phyloP scores from a whole-genome alignment of 1,284 basidiomycete genomes.

The Melampsora americana region DNA sequence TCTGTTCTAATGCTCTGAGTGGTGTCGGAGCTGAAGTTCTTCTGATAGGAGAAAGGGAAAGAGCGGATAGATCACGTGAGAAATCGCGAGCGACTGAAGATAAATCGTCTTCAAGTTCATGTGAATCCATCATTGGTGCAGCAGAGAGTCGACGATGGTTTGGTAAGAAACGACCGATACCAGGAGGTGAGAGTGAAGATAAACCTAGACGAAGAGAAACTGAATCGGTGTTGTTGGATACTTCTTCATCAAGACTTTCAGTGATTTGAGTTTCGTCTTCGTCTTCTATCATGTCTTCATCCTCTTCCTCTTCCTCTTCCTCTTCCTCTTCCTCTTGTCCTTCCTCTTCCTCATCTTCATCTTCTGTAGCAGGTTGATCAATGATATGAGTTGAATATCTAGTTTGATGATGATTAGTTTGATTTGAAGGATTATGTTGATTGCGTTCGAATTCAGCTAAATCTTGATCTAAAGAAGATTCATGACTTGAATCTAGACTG shows the following conservation, averaged over 20 bases:
- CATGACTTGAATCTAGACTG: constrained; percentile 2
- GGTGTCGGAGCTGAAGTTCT: constrained; percentile 30
- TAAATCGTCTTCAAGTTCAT: constrained; percentile 20
- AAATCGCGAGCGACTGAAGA: constrained; percentile 28
- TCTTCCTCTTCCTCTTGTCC: constrained; percentile 8
- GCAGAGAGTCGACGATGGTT: constrained; percentile 27
- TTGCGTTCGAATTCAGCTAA: constrained; percentile 25
- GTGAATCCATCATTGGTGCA: constrained; percentile 1
- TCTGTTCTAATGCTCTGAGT: background rate
- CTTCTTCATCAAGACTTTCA: constrained; percentile 3
- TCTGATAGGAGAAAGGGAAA: constrained; percentile 38
- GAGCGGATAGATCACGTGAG: constrained; percentile 39
- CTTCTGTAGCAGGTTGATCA: constrained; percentile 11
- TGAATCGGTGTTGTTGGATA: background rate
- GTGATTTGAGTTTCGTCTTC: constrained; percentile 15
- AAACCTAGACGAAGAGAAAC: constrained; percentile 29
- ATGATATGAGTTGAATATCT: constrained; percentile 12
- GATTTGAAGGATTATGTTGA: constrained; percentile 9
- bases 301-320: background rate
- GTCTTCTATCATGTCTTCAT: constrained; percentile 27
- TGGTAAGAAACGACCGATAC: constrained; percentile 25
- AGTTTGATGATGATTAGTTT: background rate
- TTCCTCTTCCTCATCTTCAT: constrained; percentile 35
- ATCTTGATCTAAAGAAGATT: constrained; percentile 18
- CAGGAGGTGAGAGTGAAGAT: constrained; percentile 42